Evolutionary conservation across 495 filamentous ascomycete genomes (phyloP), one percentile per base, ranked within the genome.

Genomic region (Chaetomium fimeti): DNA sequence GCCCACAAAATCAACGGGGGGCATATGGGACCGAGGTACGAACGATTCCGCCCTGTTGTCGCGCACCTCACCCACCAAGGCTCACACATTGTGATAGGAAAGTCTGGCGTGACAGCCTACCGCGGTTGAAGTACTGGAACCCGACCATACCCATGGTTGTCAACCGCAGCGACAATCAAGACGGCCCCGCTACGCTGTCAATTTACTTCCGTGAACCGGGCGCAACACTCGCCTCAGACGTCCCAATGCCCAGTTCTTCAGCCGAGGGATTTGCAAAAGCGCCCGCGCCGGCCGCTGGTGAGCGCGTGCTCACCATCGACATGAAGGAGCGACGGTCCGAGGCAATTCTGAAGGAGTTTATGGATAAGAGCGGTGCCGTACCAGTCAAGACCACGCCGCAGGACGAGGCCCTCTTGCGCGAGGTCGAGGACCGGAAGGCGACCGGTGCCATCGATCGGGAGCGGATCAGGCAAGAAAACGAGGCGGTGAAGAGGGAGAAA

Each of bases 81-180:
- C 59, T 63, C 7, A 62, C 57, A 29, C 16, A 16, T 36, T 3
- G 43, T 4, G 32, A 15, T 56, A 91, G 89, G 63, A 91, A 91
- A 81, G 96, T 98, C 83, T 97, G 91, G 92, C 86, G 84, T 55
- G 77, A 85, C 43, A 89, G 85, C 69, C 87, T 98, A 38, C 90
- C 90, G 2, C 85, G 91, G 66, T 80, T 98, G 27, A 96, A 98
- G 82, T 98, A 88, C 80, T 89, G 94, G 81, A 98, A 98, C 73
- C 94, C 94, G 0, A 79, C 84, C 9, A 73, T 98, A 18, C 83
- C 85, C 18, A 93, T 98, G 87, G 87, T 89, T 42, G 86, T 98
- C 59, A 85, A 85, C 69, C 88, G 91, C 56, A 86, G 81, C 24
- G 49, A 63, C 22, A 78, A 89, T 27, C 77, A 85, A 57, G 73